Conservation (phyloP, 371 early-diverging fungal genomes). For the Haplosporangium sp. region DNA sequence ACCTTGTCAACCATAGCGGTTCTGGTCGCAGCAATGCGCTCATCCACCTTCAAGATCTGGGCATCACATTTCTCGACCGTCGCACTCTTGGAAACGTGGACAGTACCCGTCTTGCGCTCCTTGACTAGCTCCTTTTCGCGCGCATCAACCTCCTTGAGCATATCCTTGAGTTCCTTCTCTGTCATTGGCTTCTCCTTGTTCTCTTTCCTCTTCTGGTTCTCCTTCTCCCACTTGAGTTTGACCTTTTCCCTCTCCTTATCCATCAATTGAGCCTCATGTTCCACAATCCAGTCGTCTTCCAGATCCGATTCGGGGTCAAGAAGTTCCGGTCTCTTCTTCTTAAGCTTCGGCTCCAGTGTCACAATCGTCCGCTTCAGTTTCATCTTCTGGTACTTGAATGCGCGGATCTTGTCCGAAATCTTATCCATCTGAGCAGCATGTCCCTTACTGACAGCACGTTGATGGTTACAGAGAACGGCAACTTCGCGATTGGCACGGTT, state of each 20-base stretch:
- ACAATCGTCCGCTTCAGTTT: slow-evolving; percentile 75
- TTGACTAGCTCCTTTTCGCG: slow-evolving; percentile 58
- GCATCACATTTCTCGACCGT: slow-evolving; percentile 73
- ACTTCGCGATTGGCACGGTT: slow-evolving; percentile 97
- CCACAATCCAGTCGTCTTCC: slow-evolving; percentile 83
- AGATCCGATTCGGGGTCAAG: slow-evolving; percentile 79
- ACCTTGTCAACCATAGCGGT: slow-evolving; percentile 82
- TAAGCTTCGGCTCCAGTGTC: slow-evolving; percentile 77
- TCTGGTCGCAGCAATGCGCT: slow-evolving; percentile 74
- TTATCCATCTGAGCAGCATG: slow-evolving; percentile 84
- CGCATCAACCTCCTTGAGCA: slow-evolving; percentile 65
- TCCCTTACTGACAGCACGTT: slow-evolving; percentile 86
- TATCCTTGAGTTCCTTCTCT: slow-evolving; percentile 66
- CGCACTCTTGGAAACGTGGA: slow-evolving; percentile 52
- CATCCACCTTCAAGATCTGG: slow-evolving; percentile 73
- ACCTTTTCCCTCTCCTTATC: slow-evolving; percentile 72
- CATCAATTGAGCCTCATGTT: slow-evolving; percentile 66
- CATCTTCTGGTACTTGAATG: slow-evolving; percentile 85
- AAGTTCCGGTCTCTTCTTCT: slow-evolving; percentile 77
- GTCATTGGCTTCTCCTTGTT: slow-evolving; percentile 63
- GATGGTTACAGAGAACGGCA: slow-evolving; percentile 98
- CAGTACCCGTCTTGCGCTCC: slow-evolving; percentile 63
- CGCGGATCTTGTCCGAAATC: slow-evolving; percentile 85
- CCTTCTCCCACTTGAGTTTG: slow-evolving; percentile 73
- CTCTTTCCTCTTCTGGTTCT: slow-evolving; percentile 75